Conservation (phyloP, 805 yeast species). For the Millerozyma miso region DNA sequence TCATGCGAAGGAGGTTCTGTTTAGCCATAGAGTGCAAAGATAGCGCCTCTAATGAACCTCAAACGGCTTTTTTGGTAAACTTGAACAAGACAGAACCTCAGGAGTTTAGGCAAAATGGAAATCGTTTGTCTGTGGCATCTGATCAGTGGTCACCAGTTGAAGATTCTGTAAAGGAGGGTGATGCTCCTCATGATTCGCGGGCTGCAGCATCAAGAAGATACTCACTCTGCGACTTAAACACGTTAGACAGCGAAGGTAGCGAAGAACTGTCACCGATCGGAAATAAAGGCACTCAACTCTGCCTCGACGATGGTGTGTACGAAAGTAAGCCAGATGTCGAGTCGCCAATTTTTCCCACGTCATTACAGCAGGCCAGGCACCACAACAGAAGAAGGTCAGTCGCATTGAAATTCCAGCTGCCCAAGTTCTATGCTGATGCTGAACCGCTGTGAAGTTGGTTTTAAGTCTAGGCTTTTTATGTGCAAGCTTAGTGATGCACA, state of each 20-base stretch:
- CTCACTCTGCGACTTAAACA: neutral
- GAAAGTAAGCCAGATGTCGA: neutral
- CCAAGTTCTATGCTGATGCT: constrained; percentile 10
- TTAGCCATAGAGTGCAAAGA: neutral
- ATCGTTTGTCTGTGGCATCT: neutral
- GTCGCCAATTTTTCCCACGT: neutral
- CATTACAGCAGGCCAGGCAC: constrained; percentile 12
- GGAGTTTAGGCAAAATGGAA: neutral
- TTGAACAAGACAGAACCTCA: neutral
- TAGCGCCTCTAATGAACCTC: neutral
- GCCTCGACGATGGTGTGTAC: neutral
- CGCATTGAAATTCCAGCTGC: constrained; percentile 43
- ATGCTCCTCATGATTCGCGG: neutral
- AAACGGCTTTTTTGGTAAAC: neutral
- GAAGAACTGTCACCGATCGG: neutral
- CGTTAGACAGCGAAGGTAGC: neutral
- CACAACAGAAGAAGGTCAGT: constrained; percentile 45
- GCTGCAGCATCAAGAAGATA: neutral
- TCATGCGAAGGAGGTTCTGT: neutral
- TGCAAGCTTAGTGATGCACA: no score
- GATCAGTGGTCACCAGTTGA: neutral
- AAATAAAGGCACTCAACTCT: no score
- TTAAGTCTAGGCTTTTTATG: no score
- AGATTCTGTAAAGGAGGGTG: neutral
- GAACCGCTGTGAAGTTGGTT: no score